Conservation (phyloP, 1,284 basidiomycete genomes). For the Rhodotorula glutinis region DNA sequence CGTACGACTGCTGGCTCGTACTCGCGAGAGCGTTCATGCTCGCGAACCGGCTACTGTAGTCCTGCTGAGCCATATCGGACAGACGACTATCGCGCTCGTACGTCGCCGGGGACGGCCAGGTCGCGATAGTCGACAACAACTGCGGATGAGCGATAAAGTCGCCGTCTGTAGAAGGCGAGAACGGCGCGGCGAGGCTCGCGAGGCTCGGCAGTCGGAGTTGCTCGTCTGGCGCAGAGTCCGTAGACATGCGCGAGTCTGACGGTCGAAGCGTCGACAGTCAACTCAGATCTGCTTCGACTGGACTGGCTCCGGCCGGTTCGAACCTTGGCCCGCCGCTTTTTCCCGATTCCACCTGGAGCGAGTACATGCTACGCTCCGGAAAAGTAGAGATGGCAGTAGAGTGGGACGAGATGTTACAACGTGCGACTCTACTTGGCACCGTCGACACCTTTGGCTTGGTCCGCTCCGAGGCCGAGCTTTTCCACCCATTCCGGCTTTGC, state of each 20-base stretch:
- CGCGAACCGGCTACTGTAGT: neutral
- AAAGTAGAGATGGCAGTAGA: too few relatives aligned
- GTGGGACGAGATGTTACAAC: too few relatives aligned
- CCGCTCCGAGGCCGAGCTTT: constrained; percentile 44
- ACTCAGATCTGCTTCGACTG: too few relatives aligned
- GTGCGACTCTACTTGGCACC: constrained; percentile 16
- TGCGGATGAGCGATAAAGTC: too few relatives aligned
- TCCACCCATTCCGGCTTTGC: constrained; percentile 81
- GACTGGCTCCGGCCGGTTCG: too few relatives aligned
- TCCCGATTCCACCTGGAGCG: too few relatives aligned
- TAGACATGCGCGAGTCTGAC: too few relatives aligned
- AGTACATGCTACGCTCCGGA: too few relatives aligned
- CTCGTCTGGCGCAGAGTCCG: neutral
- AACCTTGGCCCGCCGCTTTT: too few relatives aligned
- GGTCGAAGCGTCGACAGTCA: too few relatives aligned
- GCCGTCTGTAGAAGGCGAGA: neutral
- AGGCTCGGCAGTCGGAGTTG: neutral
- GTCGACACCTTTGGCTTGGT: constrained; percentile 43
- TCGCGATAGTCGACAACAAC: too few relatives aligned
- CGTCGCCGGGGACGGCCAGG: neutral
- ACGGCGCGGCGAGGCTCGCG: neutral
- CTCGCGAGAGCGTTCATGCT: constrained; percentile 3
- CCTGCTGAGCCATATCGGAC: neutral
- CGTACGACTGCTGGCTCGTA: constrained; percentile 1
- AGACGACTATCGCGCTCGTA: neutral